Evolutionary conservation across 2,329 filamentous ascomycete species (phyloP), one percentile per base, ranked within the genome.

Genomic region (Exophiala bonariae): DNA sequence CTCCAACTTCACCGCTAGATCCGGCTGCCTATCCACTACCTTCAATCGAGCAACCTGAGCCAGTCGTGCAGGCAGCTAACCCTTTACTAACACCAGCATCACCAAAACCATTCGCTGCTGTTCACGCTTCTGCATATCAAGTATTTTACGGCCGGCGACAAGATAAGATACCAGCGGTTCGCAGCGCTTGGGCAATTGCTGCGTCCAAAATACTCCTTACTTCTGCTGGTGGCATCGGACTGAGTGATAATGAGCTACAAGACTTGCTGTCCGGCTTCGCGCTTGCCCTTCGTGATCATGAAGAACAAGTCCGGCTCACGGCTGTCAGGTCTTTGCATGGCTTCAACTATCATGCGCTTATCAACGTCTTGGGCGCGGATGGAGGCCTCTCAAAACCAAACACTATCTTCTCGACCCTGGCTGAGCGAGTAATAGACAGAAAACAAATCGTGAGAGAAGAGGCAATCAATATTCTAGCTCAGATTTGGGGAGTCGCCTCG

Each of bases 401-500:
- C 16, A 93, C 91, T 0, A 79, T 96, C 19, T 77, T 99, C 13
- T 82, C 79, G 44, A 89, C 86, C 54, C 78, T 99, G 19, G 88
- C 89, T 20, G 90, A 96, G 62, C 82, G 93, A 55, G 89, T 89
- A 56, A 89, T 91, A 59, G 95, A 99, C 69, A 85, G 86, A 53
- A 92, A 86, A 64, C 81, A 85, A 11, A 75, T 81, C 33, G 88
- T 99, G 9, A 87, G 92, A 47, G 83, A 87, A 31, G 89, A 92
- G 59, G 91, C 89, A 18, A 95, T 96, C 81, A 85, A 83, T 41
- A 76, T 95, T 7, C 74, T 97, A 1, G 88, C 82, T 9, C 88
- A 85, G 52, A 83, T 97, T 20, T 99, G 93, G 93, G 91, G 89
- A n/a, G 91, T 95, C 14, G 92, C 89, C 10, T 82, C 85, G 14